phyloP scores from a whole-genome alignment of 2,329 filamentous ascomycete genomes.

The Setomelanomma holmii region DNA sequence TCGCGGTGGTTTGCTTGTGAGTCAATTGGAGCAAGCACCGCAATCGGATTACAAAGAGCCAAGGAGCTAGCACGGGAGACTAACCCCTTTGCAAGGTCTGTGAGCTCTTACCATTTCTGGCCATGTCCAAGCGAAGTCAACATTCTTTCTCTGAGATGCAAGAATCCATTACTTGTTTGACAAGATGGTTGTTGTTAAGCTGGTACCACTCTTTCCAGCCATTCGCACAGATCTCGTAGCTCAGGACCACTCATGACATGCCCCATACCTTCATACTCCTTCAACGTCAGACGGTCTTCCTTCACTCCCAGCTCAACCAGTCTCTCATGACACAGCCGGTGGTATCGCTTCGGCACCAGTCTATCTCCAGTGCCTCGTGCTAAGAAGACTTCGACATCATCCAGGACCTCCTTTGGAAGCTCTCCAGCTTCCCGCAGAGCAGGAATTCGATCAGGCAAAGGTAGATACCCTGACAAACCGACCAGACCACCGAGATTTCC shows the following conservation, averaged over 20 bases:
- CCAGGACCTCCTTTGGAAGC: slow-evolving; percentile 40
- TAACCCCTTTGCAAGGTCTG: too few relatives aligned
- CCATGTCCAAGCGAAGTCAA: too few relatives aligned
- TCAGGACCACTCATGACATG: slow-evolving; percentile 54
- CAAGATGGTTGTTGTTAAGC: background rate
- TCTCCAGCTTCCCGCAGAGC: slow-evolving; percentile 48
- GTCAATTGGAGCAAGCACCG: too few relatives aligned
- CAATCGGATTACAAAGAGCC: too few relatives aligned
- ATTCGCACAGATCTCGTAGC: slow-evolving; percentile 56
- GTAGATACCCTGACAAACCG: slow-evolving; percentile 58
- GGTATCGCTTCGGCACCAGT: slow-evolving; percentile 55
- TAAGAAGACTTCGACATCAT: slow-evolving; percentile 54
- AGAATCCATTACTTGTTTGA: background rate
- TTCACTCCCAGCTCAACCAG: slow-evolving; percentile 50
- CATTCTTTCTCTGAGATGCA: too few relatives aligned
- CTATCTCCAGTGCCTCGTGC: slow-evolving; percentile 57
- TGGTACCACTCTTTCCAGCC: slow-evolving; percentile 52
- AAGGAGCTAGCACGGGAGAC: too few relatives aligned
- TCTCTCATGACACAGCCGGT: slow-evolving; percentile 52
- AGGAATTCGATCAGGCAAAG: slow-evolving; percentile 49
- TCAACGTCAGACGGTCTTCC: slow-evolving; percentile 48
- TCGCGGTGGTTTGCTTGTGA: too few relatives aligned
- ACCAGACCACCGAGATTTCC: slow-evolving; percentile 52
- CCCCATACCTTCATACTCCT: slow-evolving; percentile 59
- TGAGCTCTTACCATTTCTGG: too few relatives aligned